Evolutionary conservation across 176 grass and related monocot species (phyloP).

Genomic region (Urochloa ruziziensis): DNA sequence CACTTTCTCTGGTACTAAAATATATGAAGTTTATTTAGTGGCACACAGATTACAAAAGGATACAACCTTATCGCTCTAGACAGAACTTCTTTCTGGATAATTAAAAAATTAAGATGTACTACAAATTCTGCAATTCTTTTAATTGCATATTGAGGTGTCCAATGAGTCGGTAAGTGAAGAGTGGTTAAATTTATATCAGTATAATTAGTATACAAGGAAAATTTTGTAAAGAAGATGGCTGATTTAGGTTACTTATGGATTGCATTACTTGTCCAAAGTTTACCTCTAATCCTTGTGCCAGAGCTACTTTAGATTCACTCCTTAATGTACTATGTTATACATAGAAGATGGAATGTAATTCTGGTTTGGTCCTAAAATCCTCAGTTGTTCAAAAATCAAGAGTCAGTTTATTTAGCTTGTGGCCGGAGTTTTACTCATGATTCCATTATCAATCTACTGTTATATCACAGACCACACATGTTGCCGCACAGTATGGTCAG

Average conservation of each 20-base stretch:
- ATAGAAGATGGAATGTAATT: not conserved
- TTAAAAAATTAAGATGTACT: constrained; percentile 18
- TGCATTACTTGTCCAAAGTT: not conserved
- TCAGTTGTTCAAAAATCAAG: not conserved
- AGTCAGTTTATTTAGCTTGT: not conserved
- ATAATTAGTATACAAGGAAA: not conserved
- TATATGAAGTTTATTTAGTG: not conserved
- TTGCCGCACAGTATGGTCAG: constrained; percentile 96
- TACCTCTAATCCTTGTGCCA: constrained; percentile 12
- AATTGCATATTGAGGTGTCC: not conserved
- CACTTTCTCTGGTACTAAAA: not conserved
- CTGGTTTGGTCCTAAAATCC: not conserved
- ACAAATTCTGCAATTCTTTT: not conserved
- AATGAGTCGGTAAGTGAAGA: not conserved
- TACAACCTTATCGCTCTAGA: not conserved
- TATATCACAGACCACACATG: constrained; percentile 77
- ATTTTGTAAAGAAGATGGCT: not conserved
- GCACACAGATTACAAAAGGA: constrained; percentile 18
- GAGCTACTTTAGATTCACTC: not conserved
- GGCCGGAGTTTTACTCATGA: not conserved
- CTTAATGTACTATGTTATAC: not conserved
- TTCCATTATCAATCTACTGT: constrained; percentile 21
- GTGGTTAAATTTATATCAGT: not conserved
- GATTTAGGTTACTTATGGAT: constrained; percentile 7
- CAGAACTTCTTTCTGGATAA: not conserved